Percentiles rank a stretch among this genome's conserved stretches.
Conservation (phyloP, 2,329 filamentous ascomycete genomes). For the Cladosporium sp. region DNA sequence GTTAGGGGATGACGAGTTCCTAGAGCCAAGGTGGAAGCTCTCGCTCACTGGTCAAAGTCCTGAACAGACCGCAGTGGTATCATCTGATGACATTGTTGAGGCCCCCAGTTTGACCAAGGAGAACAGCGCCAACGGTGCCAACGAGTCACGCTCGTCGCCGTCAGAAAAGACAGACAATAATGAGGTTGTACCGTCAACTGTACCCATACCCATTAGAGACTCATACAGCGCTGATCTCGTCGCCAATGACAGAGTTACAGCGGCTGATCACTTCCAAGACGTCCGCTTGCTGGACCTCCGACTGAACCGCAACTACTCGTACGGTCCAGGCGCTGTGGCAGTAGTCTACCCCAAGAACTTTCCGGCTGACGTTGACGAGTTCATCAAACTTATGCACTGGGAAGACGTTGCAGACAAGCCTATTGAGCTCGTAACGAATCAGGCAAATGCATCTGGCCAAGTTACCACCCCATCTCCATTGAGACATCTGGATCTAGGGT, state of each 20-base stretch:
- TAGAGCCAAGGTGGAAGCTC: constrained; percentile 73
- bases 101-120: neutral
- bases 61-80: neutral
- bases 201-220: constrained; percentile 59
- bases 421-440: constrained; percentile 54
- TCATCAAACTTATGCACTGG: constrained; percentile 83
- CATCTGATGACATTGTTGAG: neutral
- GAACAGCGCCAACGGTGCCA: neutral
- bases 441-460: constrained; percentile 23
- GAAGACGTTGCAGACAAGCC: constrained; percentile 66
- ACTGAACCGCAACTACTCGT: constrained; percentile 46
- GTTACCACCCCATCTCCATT: constrained; percentile 40
- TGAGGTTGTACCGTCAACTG: constrained; percentile 37
- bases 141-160: neutral
- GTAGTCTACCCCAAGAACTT: constrained; percentile 88
- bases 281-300: constrained; percentile 75
- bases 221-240: constrained; percentile 60
- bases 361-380: constrained; percentile 70
- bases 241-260: constrained; percentile 73
- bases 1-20: constrained; percentile 70
- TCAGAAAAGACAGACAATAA: neutral
- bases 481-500: constrained; percentile 42
- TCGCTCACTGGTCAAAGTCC: neutral
- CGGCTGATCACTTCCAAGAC: constrained; percentile 83
- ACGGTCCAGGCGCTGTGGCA: constrained; percentile 74